Percentiles rank a stretch among this genome's conserved stretches.
These are phyloP conservation scores for Massospora cicadina DNA, from an alignment of 371 early-diverging fungal genomes.

Conservation along the genomic window DNA sequence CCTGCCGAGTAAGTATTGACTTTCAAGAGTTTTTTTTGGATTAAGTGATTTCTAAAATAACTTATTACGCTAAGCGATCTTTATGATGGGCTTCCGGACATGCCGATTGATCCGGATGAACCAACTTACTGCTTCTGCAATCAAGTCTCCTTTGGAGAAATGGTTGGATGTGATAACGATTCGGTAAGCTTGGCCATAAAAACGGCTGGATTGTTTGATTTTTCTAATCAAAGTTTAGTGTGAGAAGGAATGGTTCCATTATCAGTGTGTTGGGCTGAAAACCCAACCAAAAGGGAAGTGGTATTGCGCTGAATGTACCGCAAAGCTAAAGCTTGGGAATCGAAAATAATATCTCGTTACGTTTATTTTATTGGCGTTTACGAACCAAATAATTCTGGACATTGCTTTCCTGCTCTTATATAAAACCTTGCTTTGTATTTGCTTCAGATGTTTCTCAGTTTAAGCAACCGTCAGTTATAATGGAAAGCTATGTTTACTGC, in stretches of 20 bases:
- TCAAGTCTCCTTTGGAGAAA: slow-evolving; percentile 89
- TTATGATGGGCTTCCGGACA: slow-evolving; percentile 25
- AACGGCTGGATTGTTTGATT: background rate
- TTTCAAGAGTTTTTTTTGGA: too few species aligned
- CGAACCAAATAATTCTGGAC: too few species aligned
- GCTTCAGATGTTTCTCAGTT: too few species aligned
- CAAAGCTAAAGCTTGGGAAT: slow-evolving; percentile 1
- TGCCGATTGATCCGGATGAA: slow-evolving; percentile 87
- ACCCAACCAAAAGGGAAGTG: slow-evolving; percentile 78
- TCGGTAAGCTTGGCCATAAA: slow-evolving; percentile 33
- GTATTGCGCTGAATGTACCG: slow-evolving; percentile 64
- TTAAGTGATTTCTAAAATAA: background rate
- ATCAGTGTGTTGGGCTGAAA: slow-evolving; percentile 74
- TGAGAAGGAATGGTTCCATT: slow-evolving; percentile 91
- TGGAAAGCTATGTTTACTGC: too few species aligned
- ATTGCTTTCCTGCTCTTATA: too few species aligned
- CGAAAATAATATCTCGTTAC: too few species aligned
- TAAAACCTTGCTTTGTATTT: too few species aligned
- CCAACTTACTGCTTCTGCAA: slow-evolving; percentile 88
- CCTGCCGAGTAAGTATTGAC: background rate
- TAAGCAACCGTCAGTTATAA: too few species aligned
- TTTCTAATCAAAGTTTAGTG: too few species aligned
- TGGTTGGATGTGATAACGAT: slow-evolving; percentile 90
- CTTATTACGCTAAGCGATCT: background rate
- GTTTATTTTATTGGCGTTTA: too few species aligned